A percentile compares a stretch with the other conserved stretches of the same genome.
These are phyloP conservation scores for Shiraia bambusicola DNA, from an alignment of 2,329 filamentous ascomycete species.

Conservation along the genomic window DNA sequence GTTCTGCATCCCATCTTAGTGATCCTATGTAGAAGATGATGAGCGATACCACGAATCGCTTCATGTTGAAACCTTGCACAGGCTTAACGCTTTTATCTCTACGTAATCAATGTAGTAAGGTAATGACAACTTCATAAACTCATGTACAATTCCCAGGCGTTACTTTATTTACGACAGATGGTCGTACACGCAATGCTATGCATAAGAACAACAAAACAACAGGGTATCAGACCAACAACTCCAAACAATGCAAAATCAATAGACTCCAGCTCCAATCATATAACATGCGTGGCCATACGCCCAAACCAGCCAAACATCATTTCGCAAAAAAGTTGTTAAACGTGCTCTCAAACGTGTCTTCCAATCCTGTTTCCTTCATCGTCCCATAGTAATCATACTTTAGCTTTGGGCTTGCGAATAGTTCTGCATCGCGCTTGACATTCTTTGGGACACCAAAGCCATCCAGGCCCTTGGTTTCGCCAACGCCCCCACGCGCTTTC, in stretches of 20 bases:
- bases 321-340: slow-evolving; percentile 38
- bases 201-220: not conserved
- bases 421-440: slow-evolving; percentile 30
- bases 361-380: slow-evolving; percentile 36
- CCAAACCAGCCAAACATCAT: slow-evolving; percentile 8
- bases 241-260: slow-evolving; percentile 1
- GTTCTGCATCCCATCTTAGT: too few species aligned
- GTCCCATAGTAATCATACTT: slow-evolving; percentile 37
- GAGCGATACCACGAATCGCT: not conserved
- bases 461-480: slow-evolving; percentile 18
- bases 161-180: too few species aligned
- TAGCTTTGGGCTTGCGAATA: slow-evolving; percentile 36
- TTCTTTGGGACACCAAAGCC: slow-evolving; percentile 29
- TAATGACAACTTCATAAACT: not conserved
- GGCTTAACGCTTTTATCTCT: too few species aligned
- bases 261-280: not conserved
- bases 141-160: not conserved
- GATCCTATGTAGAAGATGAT: too few species aligned
- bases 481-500: slow-evolving; percentile 13
- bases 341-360: slow-evolving; percentile 36
- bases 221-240: slow-evolving; percentile 23
- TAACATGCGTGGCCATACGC: not conserved
- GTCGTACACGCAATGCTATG: slow-evolving; percentile 3
- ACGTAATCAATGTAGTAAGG: not conserved
- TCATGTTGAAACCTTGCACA: too few species aligned